Evolutionary conservation across 1,284 basidiomycete species (phyloP), one percentile per base, ranked within the genome.

Genomic region (Puccinia polysora): DNA sequence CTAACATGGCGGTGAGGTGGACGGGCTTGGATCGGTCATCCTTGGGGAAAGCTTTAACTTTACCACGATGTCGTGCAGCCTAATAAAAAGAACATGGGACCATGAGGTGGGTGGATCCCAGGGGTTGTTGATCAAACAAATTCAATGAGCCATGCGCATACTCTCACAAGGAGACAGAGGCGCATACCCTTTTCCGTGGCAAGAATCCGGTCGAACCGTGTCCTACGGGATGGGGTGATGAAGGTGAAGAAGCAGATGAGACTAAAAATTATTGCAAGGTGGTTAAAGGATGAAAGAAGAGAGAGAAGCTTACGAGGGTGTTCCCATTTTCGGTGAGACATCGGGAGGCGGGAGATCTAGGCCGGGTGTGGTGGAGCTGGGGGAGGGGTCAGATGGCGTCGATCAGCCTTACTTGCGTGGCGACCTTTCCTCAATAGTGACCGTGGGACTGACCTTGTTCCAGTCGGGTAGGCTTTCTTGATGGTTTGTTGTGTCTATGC

Each of bases 1-100:
- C 96, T 87, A 99, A 88, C 82, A 90, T 85, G 78, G 96, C 96
- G 79, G 96, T 99, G 82, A 99, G 86, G 84, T 99, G 96, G 75
- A 97, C 92, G 73, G 91, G 93, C 84, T 97, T 97, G 87, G 94
- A 97, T 82, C 92, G 86, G 86, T 98, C 95, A 87, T 99, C 96
- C 93, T 88, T 91, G 80, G 94, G 93, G 88, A 97, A 97, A 75
- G 92, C 87, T 87, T 97, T 97, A 83, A 95, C 91, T 86, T 93
- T 93, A 82, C 93, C 93, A 79, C 93, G 89, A 83, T 96, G 93
- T 81, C 92, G 88, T 77, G 93, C 91, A 75, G 93, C 86, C 81
- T 93, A 88, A 30, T 43, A 12, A 47, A 30, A 50, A 23, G 55
- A 40, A 45, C 34, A 32, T 36, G 36, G 45, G 18, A 32, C 23